Evolutionary conservation across 805 yeast genomes (phyloP).

Genomic region (Barnettozyma sucrosica): DNA sequence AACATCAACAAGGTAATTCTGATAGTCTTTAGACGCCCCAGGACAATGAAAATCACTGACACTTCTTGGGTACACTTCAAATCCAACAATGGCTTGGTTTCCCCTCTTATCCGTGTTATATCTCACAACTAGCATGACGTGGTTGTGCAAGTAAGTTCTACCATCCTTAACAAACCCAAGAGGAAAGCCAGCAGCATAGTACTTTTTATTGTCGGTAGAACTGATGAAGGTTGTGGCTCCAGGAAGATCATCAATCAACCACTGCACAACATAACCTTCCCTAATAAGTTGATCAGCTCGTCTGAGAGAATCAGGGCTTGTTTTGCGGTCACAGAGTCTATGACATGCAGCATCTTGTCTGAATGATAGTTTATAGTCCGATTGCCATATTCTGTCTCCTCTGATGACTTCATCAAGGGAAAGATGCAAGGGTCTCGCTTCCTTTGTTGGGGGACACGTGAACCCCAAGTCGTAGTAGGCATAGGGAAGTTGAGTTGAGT

Average conservation of each 20-base stretch:
- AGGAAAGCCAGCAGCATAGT: constrained; percentile 84
- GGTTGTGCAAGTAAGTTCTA: constrained; percentile 67
- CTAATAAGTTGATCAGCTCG: constrained; percentile 58
- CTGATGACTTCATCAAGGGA: constrained; percentile 72
- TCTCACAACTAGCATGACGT: constrained; percentile 73
- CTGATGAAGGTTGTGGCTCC: constrained; percentile 80
- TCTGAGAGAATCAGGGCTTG: constrained; percentile 43
- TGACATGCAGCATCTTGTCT: constrained; percentile 62
- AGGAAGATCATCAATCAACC: constrained; percentile 80
- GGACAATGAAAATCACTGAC: constrained; percentile 67
- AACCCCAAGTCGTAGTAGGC: constrained; percentile 75
- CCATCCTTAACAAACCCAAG: constrained; percentile 62
- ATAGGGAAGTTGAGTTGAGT: constrained; percentile 68
- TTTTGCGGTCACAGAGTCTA: constrained; percentile 61
- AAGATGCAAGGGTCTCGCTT: constrained; percentile 55
- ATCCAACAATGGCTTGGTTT: constrained; percentile 68
- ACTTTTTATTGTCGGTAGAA: constrained; percentile 51
- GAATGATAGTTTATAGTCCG: constrained; percentile 61
- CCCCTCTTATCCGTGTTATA: constrained; percentile 48
- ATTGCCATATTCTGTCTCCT: constrained; percentile 76
- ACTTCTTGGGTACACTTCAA: constrained; percentile 84
- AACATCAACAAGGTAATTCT: constrained; percentile 48
- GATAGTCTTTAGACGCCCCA: constrained; percentile 57
- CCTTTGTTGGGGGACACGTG: constrained; percentile 61
- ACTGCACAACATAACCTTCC: constrained; percentile 71